A percentile compares a stretch with the other conserved stretches of the same genome.
Evolutionary conservation across 2,329 filamentous ascomycete genomes (phyloP).

Genomic region (Penicillium corylophilum): DNA sequence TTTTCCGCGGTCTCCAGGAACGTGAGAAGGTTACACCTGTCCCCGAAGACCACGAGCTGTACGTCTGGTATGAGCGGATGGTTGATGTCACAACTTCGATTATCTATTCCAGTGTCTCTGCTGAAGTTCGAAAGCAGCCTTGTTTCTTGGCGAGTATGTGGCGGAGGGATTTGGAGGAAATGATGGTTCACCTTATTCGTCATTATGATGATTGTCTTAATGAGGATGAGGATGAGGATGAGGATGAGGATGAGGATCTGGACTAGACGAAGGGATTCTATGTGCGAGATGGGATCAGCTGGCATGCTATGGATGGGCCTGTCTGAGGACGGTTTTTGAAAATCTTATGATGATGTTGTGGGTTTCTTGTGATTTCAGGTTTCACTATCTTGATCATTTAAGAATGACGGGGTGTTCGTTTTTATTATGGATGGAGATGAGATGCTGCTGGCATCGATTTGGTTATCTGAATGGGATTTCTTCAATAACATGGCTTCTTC

Average conservation of each 20-base stretch:
- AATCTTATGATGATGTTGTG: no score
- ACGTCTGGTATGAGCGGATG: conserved; percentile 10
- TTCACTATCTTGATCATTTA: no score
- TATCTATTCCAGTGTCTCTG: conserved; percentile 6
- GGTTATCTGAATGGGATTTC: not conserved
- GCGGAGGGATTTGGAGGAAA: not conserved
- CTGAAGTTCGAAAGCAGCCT: not conserved
- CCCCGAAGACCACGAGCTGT: conserved; percentile 1
- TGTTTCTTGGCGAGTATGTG: not conserved
- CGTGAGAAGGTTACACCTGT: not conserved
- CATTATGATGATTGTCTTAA: not conserved
- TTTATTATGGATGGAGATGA: not conserved
- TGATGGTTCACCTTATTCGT: conserved; percentile 2
- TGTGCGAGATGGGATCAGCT: no score
- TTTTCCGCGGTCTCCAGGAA: not conserved
- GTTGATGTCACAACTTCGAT: not conserved
- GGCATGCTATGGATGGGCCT: no score
- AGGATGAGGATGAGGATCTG: not conserved
- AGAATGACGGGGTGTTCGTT: no score
- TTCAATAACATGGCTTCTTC: not conserved
- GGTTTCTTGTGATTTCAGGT: not conserved
- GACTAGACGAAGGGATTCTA: no score
- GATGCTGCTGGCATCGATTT: not conserved
- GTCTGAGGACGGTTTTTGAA: not conserved
- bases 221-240: not conserved